These are phyloP conservation scores for Elsinoe batatas DNA, from an alignment of 2,329 filamentous ascomycete species.

Conservation along the genomic window DNA sequence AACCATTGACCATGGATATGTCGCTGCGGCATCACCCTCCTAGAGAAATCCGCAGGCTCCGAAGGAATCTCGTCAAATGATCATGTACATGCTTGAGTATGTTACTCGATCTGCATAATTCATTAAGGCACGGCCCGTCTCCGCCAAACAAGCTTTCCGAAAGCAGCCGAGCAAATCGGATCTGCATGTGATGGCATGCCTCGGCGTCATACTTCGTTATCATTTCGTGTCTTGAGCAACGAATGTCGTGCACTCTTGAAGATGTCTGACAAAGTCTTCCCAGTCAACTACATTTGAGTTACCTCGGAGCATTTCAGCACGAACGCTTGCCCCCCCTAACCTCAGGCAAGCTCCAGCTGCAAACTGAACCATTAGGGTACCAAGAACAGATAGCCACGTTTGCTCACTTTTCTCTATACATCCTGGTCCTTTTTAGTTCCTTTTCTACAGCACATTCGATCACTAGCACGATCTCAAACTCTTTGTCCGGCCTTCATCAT, in stretches of 20 bases:
- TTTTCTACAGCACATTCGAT: background rate
- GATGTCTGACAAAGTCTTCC: background rate
- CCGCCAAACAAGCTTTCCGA: background rate
- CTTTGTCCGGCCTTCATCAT: background rate
- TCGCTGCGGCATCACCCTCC: no score
- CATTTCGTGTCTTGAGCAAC: background rate
- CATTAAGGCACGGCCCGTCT: background rate
- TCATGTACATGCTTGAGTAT: no score
- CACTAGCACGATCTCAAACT: background rate
- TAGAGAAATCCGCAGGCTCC: background rate
- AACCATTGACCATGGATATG: background rate
- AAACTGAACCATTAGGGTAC: slow-evolving; percentile 3
- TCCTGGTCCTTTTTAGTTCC: no score
- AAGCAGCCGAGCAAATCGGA: background rate
- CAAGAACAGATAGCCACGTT: background rate
- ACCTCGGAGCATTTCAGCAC: background rate
- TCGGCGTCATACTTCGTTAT: slow-evolving; percentile 7
- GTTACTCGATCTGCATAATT: background rate
- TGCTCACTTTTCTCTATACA: background rate
- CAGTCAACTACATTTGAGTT: background rate
- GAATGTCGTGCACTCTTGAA: background rate
- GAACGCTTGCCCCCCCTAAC: background rate
- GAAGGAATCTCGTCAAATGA: background rate
- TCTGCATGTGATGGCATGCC: background rate
- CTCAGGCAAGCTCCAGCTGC: no score